phyloP scores from a whole-genome alignment of 768 basidiomycete genomes.

The Galerina sulciceps region DNA sequence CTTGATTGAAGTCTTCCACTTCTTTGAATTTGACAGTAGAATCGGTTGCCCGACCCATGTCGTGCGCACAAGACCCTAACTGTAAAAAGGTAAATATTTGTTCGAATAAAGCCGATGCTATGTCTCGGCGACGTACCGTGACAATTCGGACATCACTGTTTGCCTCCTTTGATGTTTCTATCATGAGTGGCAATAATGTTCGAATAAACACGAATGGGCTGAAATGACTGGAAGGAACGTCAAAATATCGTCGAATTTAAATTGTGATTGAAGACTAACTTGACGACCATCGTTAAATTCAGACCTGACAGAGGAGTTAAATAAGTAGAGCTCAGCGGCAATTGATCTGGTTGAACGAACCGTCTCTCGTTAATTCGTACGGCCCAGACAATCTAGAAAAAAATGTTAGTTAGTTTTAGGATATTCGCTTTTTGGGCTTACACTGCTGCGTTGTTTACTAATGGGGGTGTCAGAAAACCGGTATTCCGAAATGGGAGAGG shows the following conservation, averaged over 20 bases:
- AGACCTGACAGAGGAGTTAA: conserved; percentile 10
- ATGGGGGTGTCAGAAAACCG: not conserved
- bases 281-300: conserved; percentile 22
- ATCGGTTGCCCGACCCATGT: conserved; percentile 19
- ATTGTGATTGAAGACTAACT: conserved; percentile 16
- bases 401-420: not conserved
- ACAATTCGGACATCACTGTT: conserved; percentile 36
- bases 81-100: conserved; percentile 2
- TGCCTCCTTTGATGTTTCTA: conserved; percentile 29
- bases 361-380: conserved; percentile 26
- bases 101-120: not conserved
- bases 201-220: conserved; percentile 33
- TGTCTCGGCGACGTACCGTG: conserved; percentile 18
- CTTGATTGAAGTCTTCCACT: conserved; percentile 36
- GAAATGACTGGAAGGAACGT: conserved; percentile 23
- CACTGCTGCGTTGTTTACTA: conserved; percentile 32
- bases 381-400: conserved; percentile 18
- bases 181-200: conserved; percentile 32
- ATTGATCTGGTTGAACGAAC: conserved; percentile 10
- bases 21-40: conserved; percentile 30
- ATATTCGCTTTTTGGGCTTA: not conserved
- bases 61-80: conserved; percentile 31
- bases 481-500: not conserved
- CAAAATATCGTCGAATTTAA: not conserved
- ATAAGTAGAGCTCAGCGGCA: not conserved